phyloP scores from a whole-genome alignment of 371 early-diverging fungal genomes.

The Dichotomocladium elegans region DNA sequence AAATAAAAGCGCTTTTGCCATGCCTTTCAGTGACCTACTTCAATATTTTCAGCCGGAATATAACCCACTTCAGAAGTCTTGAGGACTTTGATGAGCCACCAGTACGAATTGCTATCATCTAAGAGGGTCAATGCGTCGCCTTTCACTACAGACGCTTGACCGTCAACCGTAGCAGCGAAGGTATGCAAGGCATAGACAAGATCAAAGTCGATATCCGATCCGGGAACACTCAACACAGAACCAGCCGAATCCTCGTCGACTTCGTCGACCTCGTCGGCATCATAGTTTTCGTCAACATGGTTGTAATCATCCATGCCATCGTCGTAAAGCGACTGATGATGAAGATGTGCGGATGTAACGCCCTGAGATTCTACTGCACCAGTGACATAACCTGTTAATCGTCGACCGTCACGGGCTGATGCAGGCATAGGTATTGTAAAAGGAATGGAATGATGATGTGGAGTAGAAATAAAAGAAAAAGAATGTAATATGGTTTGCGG shows the following conservation, averaged over 20 bases:
- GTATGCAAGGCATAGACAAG: slow-evolving; percentile 92
- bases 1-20: not conserved
- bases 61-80: slow-evolving; percentile 91
- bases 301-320: slow-evolving; percentile 41
- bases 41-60: slow-evolving; percentile 96
- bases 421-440: not conserved
- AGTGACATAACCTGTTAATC: slow-evolving; percentile 10
- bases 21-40: slow-evolving; percentile 39
- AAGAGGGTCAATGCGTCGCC: slow-evolving; percentile 86
- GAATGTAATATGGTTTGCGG: not conserved
- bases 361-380: not conserved
- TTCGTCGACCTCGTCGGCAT: slow-evolving; percentile 30
- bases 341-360: slow-evolving; percentile 3
- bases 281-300: slow-evolving; percentile 26
- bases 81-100: slow-evolving; percentile 95
- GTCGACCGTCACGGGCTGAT: slow-evolving; percentile 3
- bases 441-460: slow-evolving; percentile 8
- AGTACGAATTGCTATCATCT: slow-evolving; percentile 95
- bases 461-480: not conserved
- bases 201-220: slow-evolving; percentile 74
- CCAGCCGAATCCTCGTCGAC: slow-evolving; percentile 50
- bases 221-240: slow-evolving; percentile 59
- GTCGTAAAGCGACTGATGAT: slow-evolving; percentile 37
- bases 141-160: slow-evolving; percentile 89
- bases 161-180: slow-evolving; percentile 92